A percentile compares a stretch with the other conserved stretches of the same genome.
These are phyloP conservation scores for Abelmoschus esculentus DNA, from an alignment of 345 rosid species.

Conservation along the genomic window DNA sequence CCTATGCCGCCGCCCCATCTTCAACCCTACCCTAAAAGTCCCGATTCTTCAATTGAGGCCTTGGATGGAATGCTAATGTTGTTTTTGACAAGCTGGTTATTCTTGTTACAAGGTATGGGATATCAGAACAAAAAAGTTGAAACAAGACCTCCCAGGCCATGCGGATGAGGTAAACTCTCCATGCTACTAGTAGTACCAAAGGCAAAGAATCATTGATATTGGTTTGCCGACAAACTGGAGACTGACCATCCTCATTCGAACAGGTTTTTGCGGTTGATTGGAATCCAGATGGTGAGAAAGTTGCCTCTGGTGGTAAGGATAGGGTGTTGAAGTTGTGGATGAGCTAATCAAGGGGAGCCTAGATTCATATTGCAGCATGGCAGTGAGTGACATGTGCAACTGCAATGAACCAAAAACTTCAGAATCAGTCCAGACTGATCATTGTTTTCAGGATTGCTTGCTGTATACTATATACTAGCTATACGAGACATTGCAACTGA, in stretches of 20 bases:
- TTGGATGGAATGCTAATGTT: neutral
- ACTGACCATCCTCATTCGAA: neutral
- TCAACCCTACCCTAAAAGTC: neutral
- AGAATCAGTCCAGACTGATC: too few species aligned
- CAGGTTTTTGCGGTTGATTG: conserved; percentile 92
- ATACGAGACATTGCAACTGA: too few species aligned
- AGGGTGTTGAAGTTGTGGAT: conserved; percentile 87
- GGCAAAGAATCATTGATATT: neutral
- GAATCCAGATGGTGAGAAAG: conserved; percentile 99
- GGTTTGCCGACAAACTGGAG: neutral
- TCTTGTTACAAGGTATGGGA: conserved; percentile 65
- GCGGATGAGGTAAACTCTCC: conserved; percentile 65
- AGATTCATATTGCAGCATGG: too few species aligned
- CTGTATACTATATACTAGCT: too few species aligned
- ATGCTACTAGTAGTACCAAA: neutral
- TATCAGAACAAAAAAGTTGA: conserved; percentile 59
- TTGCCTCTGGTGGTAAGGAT: conserved; percentile 90
- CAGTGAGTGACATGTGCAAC: too few species aligned
- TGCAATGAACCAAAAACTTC: neutral
- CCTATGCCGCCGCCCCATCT: neutral
- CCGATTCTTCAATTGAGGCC: neutral
- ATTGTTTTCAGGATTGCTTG: too few species aligned
- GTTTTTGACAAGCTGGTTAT: neutral
- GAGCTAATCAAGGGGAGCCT: conserved; percentile 22
- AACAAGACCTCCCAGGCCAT: conserved; percentile 75